These are phyloP conservation scores for Rubroshorea leprosula DNA, from an alignment of 345 rosid genomes.

Conservation along the genomic window DNA sequence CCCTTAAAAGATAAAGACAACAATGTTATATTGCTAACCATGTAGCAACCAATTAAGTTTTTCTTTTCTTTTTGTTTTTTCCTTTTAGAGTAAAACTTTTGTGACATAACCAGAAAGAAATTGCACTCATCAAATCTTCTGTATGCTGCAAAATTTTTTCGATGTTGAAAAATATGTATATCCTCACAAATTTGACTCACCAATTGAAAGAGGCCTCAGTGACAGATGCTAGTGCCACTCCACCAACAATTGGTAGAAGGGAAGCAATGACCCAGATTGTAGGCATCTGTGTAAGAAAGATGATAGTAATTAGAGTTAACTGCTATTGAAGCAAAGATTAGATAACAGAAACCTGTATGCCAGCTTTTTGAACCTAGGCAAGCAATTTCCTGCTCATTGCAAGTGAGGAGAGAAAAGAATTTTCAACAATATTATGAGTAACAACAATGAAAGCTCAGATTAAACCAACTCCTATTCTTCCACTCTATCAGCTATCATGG, in stretches of 20 bases:
- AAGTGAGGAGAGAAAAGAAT: not conserved
- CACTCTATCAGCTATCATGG: not conserved
- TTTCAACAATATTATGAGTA: not conserved
- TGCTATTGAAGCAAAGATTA: not conserved
- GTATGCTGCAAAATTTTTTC: no score
- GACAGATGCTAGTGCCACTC: constrained; percentile 89
- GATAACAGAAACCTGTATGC: not conserved
- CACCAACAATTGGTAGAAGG: constrained; percentile 87
- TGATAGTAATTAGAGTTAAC: not conserved
- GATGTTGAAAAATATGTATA: no score
- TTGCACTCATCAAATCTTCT: not conserved
- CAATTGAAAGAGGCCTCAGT: constrained; percentile 95
- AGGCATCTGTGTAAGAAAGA: constrained; percentile 47
- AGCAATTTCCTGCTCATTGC: not conserved
- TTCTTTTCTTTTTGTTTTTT: no score
- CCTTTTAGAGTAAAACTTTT: no score
- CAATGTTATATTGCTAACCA: not conserved
- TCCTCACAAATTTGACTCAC: constrained; percentile 28
- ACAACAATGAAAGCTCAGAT: not conserved
- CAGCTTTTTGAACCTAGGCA: not conserved
- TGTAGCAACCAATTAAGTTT: not conserved
- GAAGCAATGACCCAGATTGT: constrained; percentile 86
- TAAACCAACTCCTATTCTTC: no score
- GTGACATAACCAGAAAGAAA: not conserved
- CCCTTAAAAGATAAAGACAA: constrained; percentile 35